Conservation (phyloP, 345 rosid genomes). For the Rhizophora apiculata region DNA sequence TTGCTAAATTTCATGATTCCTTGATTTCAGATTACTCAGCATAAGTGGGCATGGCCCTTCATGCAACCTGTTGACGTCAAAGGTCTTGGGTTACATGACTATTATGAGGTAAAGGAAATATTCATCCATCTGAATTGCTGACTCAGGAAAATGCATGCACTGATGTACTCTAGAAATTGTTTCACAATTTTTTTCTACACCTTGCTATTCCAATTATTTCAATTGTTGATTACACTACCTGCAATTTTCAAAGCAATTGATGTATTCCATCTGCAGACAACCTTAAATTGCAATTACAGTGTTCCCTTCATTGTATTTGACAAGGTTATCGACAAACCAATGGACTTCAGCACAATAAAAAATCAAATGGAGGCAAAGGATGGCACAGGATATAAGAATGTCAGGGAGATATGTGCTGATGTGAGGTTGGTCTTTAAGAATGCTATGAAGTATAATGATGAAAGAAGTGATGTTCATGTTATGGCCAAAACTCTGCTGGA, state of each 20-base stretch:
- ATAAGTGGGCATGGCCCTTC: slow-evolving; percentile 92
- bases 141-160: no score
- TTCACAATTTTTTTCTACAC: no score
- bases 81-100: slow-evolving; percentile 84
- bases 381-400: slow-evolving; percentile 73
- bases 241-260: no score
- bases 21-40: slow-evolving; percentile 70
- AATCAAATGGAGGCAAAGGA: slow-evolving; percentile 94
- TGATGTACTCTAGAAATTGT: no score
- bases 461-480: slow-evolving; percentile 61
- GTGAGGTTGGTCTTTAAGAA: slow-evolving; percentile 82
- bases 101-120: slow-evolving; percentile 49
- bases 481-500: slow-evolving; percentile 86
- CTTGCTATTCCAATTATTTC: no score
- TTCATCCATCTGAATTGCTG: no score
- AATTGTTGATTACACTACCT: no score
- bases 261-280: no score
- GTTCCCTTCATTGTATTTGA: not conserved
- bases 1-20: not conserved
- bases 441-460: slow-evolving; percentile 89
- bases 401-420: slow-evolving; percentile 73
- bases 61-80: slow-evolving; percentile 90
- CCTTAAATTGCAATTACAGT: not conserved
- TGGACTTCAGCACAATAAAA: slow-evolving; percentile 91
- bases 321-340: slow-evolving; percentile 89